A percentile compares a stretch with the other conserved stretches of the same genome.
Conservation (phyloP, 139 green algal species). For the Dunaliella sp. region DNA sequence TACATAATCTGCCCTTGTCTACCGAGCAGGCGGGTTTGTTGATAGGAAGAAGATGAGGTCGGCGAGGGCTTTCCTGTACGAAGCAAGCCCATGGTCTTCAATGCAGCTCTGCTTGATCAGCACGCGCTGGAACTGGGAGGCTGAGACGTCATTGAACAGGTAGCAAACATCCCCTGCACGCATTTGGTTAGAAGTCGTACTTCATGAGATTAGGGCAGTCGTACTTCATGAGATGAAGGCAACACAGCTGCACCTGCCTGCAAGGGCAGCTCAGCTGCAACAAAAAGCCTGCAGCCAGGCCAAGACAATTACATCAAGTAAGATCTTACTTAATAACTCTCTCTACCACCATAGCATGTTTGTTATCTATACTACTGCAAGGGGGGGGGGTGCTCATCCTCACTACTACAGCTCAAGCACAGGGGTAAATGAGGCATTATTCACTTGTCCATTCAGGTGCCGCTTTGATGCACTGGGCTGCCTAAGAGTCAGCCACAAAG, state of each 20-base stretch:
- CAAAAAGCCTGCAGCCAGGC: background rate
- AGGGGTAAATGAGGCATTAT: no score
- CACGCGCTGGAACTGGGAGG: slow-evolving; percentile 1
- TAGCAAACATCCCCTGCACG: background rate
- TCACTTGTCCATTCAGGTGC: no score
- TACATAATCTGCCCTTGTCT: no score
- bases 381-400: no score
- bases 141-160: background rate
- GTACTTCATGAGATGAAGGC: no score
- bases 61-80: background rate
- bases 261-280: background rate
- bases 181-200: background rate
- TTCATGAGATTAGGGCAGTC: no score
- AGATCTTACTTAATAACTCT: background rate
- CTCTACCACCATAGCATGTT: background rate
- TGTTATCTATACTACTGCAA: no score
- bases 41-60: background rate
- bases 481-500: no score
- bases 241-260: background rate
- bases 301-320: background rate
- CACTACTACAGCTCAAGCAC: no score
- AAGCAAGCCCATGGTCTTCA: background rate
- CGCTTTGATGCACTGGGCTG: no score
- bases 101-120: background rate
- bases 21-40: no score